Base-by-base conservation (phyloP, 2,329 filamentous ascomycete genomes). In the Karstenula rhodostoma region DNA sequence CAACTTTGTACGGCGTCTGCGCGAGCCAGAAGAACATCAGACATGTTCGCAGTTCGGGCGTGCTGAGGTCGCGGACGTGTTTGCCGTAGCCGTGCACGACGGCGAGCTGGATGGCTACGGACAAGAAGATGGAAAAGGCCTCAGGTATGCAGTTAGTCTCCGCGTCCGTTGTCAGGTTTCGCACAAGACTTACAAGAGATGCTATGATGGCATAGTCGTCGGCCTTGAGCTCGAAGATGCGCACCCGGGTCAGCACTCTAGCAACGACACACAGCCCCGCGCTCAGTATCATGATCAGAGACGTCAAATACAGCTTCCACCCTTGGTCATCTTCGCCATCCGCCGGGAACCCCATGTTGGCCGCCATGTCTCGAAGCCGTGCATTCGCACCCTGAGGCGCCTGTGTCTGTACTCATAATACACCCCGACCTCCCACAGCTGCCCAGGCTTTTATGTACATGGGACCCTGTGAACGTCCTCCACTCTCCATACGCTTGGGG, bases 231-330 rank as follows among this genome's bases (percentile, higher is more conserved):
- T 32, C 35, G n/a, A 33, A 25, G 2, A 35, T 29, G 27, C 25
- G 49, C n/a, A 58, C 32, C 13, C 56, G 48, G 8, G 56, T 53
- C 42, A 25, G 23, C 15, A 58, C 37, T 35, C 56, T 53, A 13
- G 42, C 49, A 17, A 58, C 25, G 15, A 58, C 56, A 8, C 35
- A 13, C 17, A 58, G 56, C 22, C 49, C 56, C 12, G 56, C 49
- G 47, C 23, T 22, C 5, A 58, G 35, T 5, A 58, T 35, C 56
- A 58, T 58, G 37, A 58, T 58, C 40, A 58, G 33, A 37, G 48
- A 58, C 10, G 56, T 53, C 29, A 58, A 43, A 22, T 58, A 58
- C n/a, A 58, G 19, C 43, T 58, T 58, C 49, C 56, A 58, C n/a
- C 56, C 49, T 25, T 58, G 56, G 17, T 47, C 47, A 8, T 23